These are phyloP conservation scores for Eucalyptus lansdowneana DNA, from an alignment of 345 rosid species.

Conservation along the genomic window DNA sequence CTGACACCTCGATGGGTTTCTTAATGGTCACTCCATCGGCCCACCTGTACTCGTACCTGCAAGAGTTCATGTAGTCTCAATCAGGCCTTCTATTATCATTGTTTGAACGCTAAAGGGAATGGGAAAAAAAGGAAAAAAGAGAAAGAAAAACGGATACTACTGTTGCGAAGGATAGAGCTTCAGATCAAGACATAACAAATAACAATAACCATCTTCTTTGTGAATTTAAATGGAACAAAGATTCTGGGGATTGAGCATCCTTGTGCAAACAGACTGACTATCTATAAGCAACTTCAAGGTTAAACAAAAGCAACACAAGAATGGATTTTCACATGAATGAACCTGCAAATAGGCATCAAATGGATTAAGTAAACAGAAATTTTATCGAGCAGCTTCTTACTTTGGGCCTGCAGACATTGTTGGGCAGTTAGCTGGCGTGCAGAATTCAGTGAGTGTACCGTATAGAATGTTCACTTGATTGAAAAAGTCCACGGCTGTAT, in stretches of 20 bases:
- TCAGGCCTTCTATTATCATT: background rate
- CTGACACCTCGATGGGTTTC: slow-evolving; percentile 69
- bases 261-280: background rate
- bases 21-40: slow-evolving; percentile 64
- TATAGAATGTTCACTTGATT: slow-evolving; percentile 57
- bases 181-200: background rate
- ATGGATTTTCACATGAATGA: background rate
- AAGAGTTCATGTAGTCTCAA: background rate
- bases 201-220: background rate
- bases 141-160: background rate
- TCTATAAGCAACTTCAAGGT: background rate
- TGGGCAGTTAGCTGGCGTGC: slow-evolving; percentile 47
- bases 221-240: background rate
- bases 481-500: slow-evolving; percentile 68
- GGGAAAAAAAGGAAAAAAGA: background rate
- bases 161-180: background rate
- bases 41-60: slow-evolving; percentile 69
- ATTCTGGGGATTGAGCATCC: background rate
- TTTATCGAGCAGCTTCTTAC: background rate
- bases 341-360: background rate
- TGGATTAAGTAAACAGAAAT: background rate
- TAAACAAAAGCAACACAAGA: background rate
- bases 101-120: background rate
- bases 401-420: slow-evolving; percentile 67
- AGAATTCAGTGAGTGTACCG: slow-evolving; percentile 65